phyloP scores from a whole-genome alignment of 2,329 filamentous ascomycete genomes.

The Biscogniauxia sp. region DNA sequence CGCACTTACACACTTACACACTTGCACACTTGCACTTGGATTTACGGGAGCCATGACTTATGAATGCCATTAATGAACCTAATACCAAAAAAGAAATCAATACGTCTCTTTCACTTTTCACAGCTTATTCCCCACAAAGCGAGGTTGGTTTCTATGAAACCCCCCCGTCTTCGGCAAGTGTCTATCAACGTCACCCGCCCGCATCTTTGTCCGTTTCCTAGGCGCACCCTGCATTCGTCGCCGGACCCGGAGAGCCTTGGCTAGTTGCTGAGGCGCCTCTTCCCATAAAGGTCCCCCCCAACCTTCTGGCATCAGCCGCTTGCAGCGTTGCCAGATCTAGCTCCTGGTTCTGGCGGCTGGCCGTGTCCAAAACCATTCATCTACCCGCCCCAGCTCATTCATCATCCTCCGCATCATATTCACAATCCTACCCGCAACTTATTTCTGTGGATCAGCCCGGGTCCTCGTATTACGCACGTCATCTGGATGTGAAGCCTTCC shows the following conservation, averaged over 20 bases:
- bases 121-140: neutral
- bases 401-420: slow-evolving; percentile 4
- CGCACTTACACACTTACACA: no score
- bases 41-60: neutral
- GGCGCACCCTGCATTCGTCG: slow-evolving; percentile 12
- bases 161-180: slow-evolving; percentile 24
- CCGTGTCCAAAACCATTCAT: slow-evolving; percentile 22
- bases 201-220: slow-evolving; percentile 21
- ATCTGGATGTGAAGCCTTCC: neutral
- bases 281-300: slow-evolving; percentile 21
- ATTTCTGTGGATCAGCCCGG: neutral
- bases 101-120: neutral
- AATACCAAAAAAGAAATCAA: no score
- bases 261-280: neutral
- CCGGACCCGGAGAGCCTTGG: slow-evolving; percentile 23
- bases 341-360: slow-evolving; percentile 12
- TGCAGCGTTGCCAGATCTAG: slow-evolving; percentile 19
- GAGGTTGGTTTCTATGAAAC: neutral
- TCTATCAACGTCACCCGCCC: slow-evolving; percentile 18
- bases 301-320: slow-evolving; percentile 17
- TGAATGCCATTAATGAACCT: neutral
- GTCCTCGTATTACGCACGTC: neutral
- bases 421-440: neutral
- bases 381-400: slow-evolving; percentile 7
- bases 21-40: no score